Percentiles rank a stretch among this genome's conserved stretches.
These are phyloP conservation scores for Neocallimastix lanati DNA, from an alignment of 192 early-diverging fungal species.

Conservation along the genomic window DNA sequence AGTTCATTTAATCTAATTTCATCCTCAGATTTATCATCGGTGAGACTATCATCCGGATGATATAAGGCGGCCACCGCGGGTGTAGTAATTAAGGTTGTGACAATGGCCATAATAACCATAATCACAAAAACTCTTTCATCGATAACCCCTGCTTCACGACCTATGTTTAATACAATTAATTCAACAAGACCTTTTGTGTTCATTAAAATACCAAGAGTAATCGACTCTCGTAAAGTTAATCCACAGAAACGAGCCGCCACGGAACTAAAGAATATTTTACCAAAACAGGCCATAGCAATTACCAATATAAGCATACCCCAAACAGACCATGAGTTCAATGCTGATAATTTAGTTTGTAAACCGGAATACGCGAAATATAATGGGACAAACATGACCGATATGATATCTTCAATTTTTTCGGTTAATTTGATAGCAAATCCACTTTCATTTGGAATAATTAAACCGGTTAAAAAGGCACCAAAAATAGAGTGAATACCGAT, in stretches of 20 bases:
- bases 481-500: constrained; percentile 89
- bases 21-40: background rate
- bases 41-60: constrained; percentile 13
- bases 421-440: constrained; percentile 73
- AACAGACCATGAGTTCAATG: constrained; percentile 43
- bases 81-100: constrained; percentile 76
- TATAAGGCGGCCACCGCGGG: constrained; percentile 60
- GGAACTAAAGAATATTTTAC: constrained; percentile 72
- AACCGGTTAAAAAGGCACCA: constrained; percentile 74
- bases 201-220: constrained; percentile 78
- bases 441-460: constrained; percentile 71
- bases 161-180: constrained; percentile 88
- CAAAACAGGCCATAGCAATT: constrained; percentile 54
- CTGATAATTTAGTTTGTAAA: constrained; percentile 65
- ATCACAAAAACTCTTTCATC: constrained; percentile 46
- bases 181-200: constrained; percentile 95
- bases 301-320: constrained; percentile 68
- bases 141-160: constrained; percentile 65
- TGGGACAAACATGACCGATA: constrained; percentile 71
- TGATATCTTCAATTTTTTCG: constrained; percentile 82
- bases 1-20: background rate
- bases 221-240: constrained; percentile 64
- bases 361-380: constrained; percentile 90
- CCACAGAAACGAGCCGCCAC: constrained; percentile 43
- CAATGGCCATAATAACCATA: constrained; percentile 63